A percentile compares a stretch with the other conserved stretches of the same genome.
These are phyloP conservation scores for Sisymbrium irio DNA, from an alignment of 345 rosid species.

Conservation along the genomic window DNA sequence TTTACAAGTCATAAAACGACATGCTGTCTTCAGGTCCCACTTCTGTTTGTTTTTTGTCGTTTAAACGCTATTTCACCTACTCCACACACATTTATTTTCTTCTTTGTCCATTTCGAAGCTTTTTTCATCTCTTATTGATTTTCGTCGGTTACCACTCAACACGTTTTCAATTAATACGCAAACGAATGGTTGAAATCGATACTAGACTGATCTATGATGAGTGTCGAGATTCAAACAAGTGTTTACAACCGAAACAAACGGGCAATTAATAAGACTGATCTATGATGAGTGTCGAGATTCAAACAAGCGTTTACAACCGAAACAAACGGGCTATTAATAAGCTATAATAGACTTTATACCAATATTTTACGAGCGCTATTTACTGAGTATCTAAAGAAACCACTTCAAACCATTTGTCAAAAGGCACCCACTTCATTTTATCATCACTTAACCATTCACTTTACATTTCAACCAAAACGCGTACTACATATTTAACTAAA, in stretches of 20 bases:
- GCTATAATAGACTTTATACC: no score
- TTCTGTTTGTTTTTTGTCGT: background rate
- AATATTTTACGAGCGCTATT: no score
- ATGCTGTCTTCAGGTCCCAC: conserved; percentile 35
- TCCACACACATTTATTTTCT: conserved; percentile 3
- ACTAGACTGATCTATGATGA: background rate
- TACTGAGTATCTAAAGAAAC: background rate
- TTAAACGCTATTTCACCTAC: conserved; percentile 26
- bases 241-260: conserved; percentile 1
- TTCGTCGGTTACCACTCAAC: background rate
- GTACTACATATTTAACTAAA: background rate
- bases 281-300: background rate
- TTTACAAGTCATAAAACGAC: conserved; percentile 30
- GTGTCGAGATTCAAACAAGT: background rate
- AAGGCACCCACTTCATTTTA: no score
- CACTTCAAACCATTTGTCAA: background rate
- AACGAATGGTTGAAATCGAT: background rate
- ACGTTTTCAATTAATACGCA: background rate
- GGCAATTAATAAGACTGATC: background rate
- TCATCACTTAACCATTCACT: background rate
- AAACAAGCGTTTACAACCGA: background rate
- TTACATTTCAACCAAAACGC: background rate
- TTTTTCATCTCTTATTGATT: background rate
- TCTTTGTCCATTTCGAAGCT: background rate
- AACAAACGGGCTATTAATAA: background rate